Base-by-base conservation (phyloP, 108 stramenopile species). In the Skeletonema menzelii region DNA sequence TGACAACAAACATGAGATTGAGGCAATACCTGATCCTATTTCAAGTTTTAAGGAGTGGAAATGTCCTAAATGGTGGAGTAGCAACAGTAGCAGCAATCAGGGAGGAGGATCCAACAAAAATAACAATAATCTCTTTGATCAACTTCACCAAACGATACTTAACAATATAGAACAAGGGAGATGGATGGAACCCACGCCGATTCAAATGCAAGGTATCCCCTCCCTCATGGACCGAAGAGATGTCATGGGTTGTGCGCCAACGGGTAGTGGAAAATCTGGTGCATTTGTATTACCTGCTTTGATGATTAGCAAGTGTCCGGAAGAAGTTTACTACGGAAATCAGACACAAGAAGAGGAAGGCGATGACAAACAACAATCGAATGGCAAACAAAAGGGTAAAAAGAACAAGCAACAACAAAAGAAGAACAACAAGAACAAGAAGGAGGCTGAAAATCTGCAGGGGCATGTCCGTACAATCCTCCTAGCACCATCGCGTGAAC, bases 121-220 rank as follows among this genome's bases (percentile, higher is more conserved):
- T 15, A 20, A 35, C 27, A 56, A 27, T 27, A 69, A 27, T 34
- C 58, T 68, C 80, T 93, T 91, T 55, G 56, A 67, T 63, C 67
- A 26, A 28, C 57, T 91, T 38, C 44, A 62, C 30, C 63, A 67
- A 38, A 80, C 84, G 10, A 79, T 92, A 59, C 77, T 85, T 27
- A 61, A 75, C 26, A 97, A 97, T 63, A 90, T 98, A 40, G 98
- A 99, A 77, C 56, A 62, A 8, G 95, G 96, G 4, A 65, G 76
- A 19, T 99, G 97, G 97, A 87, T 86, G 72, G 93, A 97, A 59
- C 97, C 97, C 20, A 97, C 94, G 14, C 91, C 97, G 3, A 88
- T 97, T 49, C 97, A 97, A 72, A 97, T 97, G 97, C 97, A 97
- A 68, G 83, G 87, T 20, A 70, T 96, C 8, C 95, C 97, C 11